These are phyloP conservation scores for Pseudognaphalium luteoalbum DNA, from an alignment of 129 eudicot genomes.

Conservation along the genomic window DNA sequence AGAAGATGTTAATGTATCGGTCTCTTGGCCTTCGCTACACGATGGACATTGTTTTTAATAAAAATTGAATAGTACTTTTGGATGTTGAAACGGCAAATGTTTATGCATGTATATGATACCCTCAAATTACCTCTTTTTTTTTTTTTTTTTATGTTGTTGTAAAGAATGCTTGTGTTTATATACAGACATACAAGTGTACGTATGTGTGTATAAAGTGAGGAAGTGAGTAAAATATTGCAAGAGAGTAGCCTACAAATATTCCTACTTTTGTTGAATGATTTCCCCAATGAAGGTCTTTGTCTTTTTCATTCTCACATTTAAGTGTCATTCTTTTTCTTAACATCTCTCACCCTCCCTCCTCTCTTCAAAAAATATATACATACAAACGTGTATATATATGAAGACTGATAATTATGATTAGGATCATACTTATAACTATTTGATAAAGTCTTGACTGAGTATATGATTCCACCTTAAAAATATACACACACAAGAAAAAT, in stretches of 20 bases:
- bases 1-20: no score
- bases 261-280: slow-evolving; percentile 34
- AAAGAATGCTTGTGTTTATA: neutral
- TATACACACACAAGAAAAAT: neutral
- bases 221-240: slow-evolving; percentile 29
- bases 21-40: no score
- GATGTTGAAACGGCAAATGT: slow-evolving; percentile 11
- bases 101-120: slow-evolving; percentile 6
- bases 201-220: slow-evolving; percentile 19
- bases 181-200: neutral
- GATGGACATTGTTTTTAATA: no score
- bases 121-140: neutral
- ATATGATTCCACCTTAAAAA: slow-evolving; percentile 16
- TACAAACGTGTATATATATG: slow-evolving; percentile 19
- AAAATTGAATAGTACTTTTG: no score
- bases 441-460: slow-evolving; percentile 30
- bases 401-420: slow-evolving; percentile 16
- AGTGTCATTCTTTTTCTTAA: slow-evolving; percentile 36
- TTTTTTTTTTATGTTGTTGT: neutral
- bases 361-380: neutral
- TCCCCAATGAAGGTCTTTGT: slow-evolving; percentile 43
- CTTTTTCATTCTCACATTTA: slow-evolving; percentile 39
- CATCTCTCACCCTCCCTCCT: slow-evolving; percentile 25
- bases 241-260: slow-evolving; percentile 29
- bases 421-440: slow-evolving; percentile 20